Evolutionary conservation across 2,329 filamentous ascomycete species (phyloP).

Genomic region (Fusarium protoensiforme): DNA sequence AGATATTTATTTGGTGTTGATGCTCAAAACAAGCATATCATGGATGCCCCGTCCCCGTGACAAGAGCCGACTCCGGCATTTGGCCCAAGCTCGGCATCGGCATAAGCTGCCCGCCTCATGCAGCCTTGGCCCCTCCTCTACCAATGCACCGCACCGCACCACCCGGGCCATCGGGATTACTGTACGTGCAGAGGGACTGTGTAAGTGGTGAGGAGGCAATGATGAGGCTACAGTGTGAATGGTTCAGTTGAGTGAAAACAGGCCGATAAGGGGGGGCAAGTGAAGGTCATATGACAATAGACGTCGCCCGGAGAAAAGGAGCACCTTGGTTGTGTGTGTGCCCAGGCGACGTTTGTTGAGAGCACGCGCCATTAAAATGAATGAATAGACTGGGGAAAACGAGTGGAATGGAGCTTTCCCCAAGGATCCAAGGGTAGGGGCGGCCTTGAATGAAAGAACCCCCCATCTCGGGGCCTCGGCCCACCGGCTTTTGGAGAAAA

Average conservation of each 20-base stretch:
- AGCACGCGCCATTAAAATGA: conserved; percentile 22
- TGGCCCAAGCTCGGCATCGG: conserved; percentile 31
- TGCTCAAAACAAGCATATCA: neutral
- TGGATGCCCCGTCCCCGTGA: conserved; percentile 1
- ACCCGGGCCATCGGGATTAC: conserved; percentile 30
- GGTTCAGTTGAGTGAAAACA: neutral
- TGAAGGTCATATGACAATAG: conserved; percentile 1
- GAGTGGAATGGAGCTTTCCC: conserved; percentile 17
- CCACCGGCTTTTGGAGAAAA: conserved; percentile 37
- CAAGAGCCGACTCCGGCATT: conserved; percentile 29
- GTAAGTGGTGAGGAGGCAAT: neutral
- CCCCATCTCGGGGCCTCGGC: conserved; percentile 37
- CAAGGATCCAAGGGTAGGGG: neutral
- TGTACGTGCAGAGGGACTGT: neutral
- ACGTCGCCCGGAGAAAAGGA: conserved; percentile 26
- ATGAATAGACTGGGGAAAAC: neutral
- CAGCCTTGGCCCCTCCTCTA: conserved; percentile 18
- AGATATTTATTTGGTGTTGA: neutral
- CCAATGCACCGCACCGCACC: neutral
- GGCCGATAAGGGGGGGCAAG: neutral
- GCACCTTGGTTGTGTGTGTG: neutral
- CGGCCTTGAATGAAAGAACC: neutral
- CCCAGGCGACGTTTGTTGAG: conserved; percentile 26
- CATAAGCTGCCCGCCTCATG: neutral
- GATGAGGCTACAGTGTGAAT: neutral